These are phyloP conservation scores for rapeseed (Brassica napus) DNA, from an alignment of 345 rosid genomes.

Conservation along the genomic window DNA sequence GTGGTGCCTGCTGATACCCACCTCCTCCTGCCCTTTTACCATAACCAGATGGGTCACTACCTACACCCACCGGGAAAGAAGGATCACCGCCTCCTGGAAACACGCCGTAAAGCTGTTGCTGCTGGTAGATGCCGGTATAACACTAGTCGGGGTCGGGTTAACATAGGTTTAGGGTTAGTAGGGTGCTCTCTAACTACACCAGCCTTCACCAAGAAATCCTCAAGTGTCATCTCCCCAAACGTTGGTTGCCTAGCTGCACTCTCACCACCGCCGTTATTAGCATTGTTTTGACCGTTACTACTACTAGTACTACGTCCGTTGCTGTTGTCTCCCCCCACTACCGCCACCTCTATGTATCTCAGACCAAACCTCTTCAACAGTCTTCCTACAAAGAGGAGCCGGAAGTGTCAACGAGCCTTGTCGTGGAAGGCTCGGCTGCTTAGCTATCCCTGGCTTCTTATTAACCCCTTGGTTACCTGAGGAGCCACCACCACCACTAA, in stretches of 20 bases:
- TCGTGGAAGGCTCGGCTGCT: slow-evolving; percentile 61
- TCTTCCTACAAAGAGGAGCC: slow-evolving; percentile 63
- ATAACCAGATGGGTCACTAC: no score
- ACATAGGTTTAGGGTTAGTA: slow-evolving; percentile 24
- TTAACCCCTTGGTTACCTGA: slow-evolving; percentile 22
- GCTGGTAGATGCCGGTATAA: slow-evolving; percentile 35
- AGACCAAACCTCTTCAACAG: slow-evolving; percentile 97
- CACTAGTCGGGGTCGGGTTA: slow-evolving; percentile 11
- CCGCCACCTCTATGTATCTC: slow-evolving; percentile 57
- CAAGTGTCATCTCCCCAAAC: slow-evolving; percentile 90
- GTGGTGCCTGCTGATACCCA: slow-evolving; percentile 27
- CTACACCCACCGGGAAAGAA: slow-evolving; percentile 21
- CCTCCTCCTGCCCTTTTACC: slow-evolving; percentile 42
- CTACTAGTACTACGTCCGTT: slow-evolving; percentile 21
- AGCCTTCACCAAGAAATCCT: slow-evolving; percentile 85
- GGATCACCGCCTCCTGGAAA: slow-evolving; percentile 43
- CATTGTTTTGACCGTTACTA: slow-evolving; percentile 14
- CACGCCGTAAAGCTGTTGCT: slow-evolving; percentile 51
- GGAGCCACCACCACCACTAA: slow-evolving; percentile 32
- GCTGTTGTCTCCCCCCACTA: slow-evolving; percentile 7
- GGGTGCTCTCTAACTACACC: slow-evolving; percentile 70
- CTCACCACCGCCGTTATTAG: slow-evolving; percentile 41
- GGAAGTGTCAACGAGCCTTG: slow-evolving; percentile 72
- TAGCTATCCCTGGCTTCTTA: slow-evolving; percentile 29
- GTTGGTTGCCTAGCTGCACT: slow-evolving; percentile 58